Evolutionary conservation across 352 stramenopile genomes (phyloP).

Genomic region (Globisporangium barbulae): DNA sequence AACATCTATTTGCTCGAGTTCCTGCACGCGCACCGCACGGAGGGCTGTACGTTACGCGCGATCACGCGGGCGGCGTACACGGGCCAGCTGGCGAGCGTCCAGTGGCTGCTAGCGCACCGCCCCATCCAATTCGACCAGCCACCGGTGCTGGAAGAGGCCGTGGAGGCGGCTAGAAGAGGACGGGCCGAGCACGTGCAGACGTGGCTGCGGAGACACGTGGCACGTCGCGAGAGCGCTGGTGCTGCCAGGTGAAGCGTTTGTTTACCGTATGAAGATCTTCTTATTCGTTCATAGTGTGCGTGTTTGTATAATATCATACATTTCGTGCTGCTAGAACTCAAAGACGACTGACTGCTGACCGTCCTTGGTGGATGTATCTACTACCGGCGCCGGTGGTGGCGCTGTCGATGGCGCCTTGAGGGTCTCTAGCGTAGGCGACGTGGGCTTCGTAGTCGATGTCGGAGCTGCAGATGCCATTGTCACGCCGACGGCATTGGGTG

Average conservation of each 20-base stretch:
- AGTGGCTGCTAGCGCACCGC: conserved; percentile 27
- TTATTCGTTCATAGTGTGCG: not conserved
- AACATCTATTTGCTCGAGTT: conserved; percentile 35
- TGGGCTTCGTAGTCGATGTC: not conserved
- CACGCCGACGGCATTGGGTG: not conserved
- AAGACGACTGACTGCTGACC: conserved; percentile 4
- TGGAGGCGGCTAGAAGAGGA: conserved; percentile 23
- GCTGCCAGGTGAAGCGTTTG: not conserved
- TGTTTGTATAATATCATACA: conserved; percentile 4
- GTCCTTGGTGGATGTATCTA: not conserved
- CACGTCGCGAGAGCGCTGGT: conserved; percentile 8
- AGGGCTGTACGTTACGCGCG: conserved; percentile 25
- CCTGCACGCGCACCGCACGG: conserved; percentile 21
- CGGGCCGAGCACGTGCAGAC: conserved; percentile 29
- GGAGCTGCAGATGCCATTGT: not conserved
- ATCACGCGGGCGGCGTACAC: conserved; percentile 28
- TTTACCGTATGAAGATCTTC: not conserved
- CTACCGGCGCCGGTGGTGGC: not conserved
- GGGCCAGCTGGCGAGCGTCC: conserved; percentile 31
- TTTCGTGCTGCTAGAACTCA: conserved; percentile 15
- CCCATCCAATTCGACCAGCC: conserved; percentile 22
- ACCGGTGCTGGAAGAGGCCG: conserved; percentile 17
- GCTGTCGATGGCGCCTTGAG: conserved; percentile 2
- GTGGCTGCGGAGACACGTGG: conserved; percentile 22
- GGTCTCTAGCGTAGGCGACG: conserved; percentile 6